Evolutionary conservation across 2,329 filamentous ascomycete genomes (phyloP), one percentile per base, ranked within the genome.

Genomic region (Knufia petricola): DNA sequence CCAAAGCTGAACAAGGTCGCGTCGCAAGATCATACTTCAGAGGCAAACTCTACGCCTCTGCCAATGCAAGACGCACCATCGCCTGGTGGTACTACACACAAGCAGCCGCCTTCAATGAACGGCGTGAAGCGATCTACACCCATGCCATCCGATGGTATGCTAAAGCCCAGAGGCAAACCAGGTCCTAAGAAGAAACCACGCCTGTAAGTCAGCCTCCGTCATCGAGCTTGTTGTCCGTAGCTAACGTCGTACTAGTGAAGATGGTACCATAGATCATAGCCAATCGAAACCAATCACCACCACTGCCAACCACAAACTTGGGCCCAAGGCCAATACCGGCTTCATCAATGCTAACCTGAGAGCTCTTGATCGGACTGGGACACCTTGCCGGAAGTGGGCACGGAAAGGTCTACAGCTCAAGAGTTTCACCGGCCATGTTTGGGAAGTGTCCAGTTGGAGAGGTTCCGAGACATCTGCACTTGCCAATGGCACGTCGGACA

Each of bases 291-390:
- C 61, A 63, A 52, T 43, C 31, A 79, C 83, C 58, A 74, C 78
- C 61, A 69, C 70, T 52, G 66, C 67, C 58, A 65, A 61, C 39
- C 86, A 90, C 68, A 94, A 94, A 66, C 82, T 96, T 21, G 90
- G 90, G 2, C 92, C 92, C 58, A 96, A 95, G 68, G 90, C 90
- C 45, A 96, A 95, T 65, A 86, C 90, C 61, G 92, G 92, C 55
- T 90, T 90, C 51, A 98, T 98, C 75, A 98, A 98, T 64, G 92
- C 92, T 48, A 87, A 87, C 46, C 82, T 98, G 43, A 87, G 92
- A 48, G 90, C 92, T 10, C 84, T 98, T 55, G 92, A 98, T 67
- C 83, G 90, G 52, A 85, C 85, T 6, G 90, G 90, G 57, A 85
- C 90, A 61, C 89, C 92, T 8, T 95, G 89, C 67, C 85, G 90